Conservation (phyloP, 2,329 filamentous ascomycete genomes). For the Zymoseptoria passerinii region DNA sequence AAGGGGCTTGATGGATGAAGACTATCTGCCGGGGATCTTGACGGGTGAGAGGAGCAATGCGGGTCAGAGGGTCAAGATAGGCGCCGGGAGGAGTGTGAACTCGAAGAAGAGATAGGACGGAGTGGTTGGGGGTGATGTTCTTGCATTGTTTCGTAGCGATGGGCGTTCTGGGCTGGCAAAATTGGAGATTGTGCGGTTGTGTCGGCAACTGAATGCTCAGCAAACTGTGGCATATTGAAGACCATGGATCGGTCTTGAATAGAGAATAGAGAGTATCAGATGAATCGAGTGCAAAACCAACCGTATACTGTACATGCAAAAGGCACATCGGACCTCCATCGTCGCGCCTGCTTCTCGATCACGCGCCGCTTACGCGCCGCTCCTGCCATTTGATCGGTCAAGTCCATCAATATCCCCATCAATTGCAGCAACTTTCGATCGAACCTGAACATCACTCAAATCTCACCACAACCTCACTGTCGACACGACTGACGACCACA, state of each 20-base stretch:
- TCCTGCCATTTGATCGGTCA: too few relatives aligned
- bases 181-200: neutral
- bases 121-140: neutral
- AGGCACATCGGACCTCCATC: too few relatives aligned
- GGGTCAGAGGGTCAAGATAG: slow-evolving; percentile 66
- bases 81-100: slow-evolving; percentile 81
- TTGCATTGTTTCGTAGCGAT: neutral
- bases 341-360: too few relatives aligned
- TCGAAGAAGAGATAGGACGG: slow-evolving; percentile 51
- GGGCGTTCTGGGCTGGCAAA: neutral
- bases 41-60: slow-evolving; percentile 63
- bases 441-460: neutral
- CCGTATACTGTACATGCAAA: too few relatives aligned
- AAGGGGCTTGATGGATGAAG: slow-evolving; percentile 87
- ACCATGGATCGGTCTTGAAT: too few relatives aligned
- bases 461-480: neutral
- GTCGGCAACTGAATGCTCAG: neutral
- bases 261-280: neutral
- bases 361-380: too few relatives aligned
- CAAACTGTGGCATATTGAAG: too few relatives aligned
- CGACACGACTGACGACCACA: neutral
- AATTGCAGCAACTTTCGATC: too few relatives aligned
- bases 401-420: neutral
- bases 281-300: too few relatives aligned
- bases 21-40: slow-evolving; percentile 78